Evolutionary conservation across 805 yeast species (phyloP), one percentile per base, ranked within the genome.

Genomic region (Isabelozyma gotoi): DNA sequence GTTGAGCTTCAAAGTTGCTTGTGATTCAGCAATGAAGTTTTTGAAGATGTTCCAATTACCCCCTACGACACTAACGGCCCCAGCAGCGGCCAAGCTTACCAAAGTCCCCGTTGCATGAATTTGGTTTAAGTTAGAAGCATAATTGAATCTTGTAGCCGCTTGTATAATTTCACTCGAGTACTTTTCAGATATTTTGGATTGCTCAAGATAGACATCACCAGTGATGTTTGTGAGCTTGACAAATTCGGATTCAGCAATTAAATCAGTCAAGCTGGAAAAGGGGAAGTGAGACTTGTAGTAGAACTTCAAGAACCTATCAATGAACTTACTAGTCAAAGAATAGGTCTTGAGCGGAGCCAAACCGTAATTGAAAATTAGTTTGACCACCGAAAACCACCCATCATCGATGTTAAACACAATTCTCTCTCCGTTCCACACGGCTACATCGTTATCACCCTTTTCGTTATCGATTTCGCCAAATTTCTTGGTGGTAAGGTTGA

Each of bases 11-110:
- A 74, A 43, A 2, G 39, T 44, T 0, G 80, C 76, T 1, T 43
- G 48, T 0, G 79, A 66, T 3, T 35, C 34, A 2, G 62, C 47
- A n/a, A 72, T 48, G 60, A 74, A 68, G 4, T 51, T 52, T 19
- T 69, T 67, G 50, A 77, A 76, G 14, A 77, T 67, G 42, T 56
- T 58, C 52, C 60, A 68, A 47, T 76, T 76, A 5, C 81, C 81
- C 5, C 80, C 80, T 3, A 55, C 50, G 3, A 77, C 65, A 3
- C 57, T 49, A 8, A 48, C 42, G 1, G 69, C 67, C 10, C 60
- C 65, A 2, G 57, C 57, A 0, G 77, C 71, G 2, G 75, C 65
- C 19, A 73, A 24, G 10, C 71, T 57, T 12, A 76, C 75, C 19
- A 67, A 39, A 1, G 72, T 59, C 0, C 71, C 80, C 15, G 76